Conservation (phyloP, 257 asterid genomes). For the Solanum bulbocastanum region DNA sequence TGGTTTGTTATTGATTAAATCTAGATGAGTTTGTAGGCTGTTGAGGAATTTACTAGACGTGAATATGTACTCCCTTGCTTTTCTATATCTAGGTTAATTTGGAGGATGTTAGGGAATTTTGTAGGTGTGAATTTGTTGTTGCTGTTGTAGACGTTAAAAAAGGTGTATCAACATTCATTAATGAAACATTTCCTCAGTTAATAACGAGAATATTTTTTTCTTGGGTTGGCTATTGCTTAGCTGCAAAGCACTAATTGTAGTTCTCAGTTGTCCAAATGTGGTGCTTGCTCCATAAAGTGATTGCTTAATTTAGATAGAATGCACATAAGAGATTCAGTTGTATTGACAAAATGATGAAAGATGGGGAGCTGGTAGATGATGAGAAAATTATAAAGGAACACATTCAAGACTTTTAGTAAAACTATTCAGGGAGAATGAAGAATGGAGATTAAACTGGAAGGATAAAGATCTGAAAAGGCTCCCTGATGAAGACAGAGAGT, state of each 20-base stretch:
- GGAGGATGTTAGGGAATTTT: background rate
- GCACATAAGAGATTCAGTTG: background rate
- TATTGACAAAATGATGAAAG: background rate
- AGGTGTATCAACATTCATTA: background rate
- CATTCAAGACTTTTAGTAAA: background rate
- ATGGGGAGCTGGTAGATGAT: background rate
- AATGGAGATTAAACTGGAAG: background rate
- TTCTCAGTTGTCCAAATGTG: background rate
- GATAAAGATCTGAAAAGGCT: background rate
- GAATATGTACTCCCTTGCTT: background rate
- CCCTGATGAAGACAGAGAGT: background rate
- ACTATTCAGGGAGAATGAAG: background rate
- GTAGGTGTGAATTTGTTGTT: background rate
- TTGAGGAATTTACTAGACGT: background rate
- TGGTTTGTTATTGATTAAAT: background rate
- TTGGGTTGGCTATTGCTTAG: background rate
- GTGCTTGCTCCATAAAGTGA: background rate
- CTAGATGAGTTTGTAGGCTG: background rate
- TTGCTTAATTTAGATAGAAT: background rate
- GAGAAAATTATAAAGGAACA: background rate
- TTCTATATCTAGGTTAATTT: background rate
- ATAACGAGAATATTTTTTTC: background rate
- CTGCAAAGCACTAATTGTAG: background rate
- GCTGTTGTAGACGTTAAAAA: background rate
- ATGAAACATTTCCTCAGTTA: background rate